Evolutionary conservation across 2,329 filamentous ascomycete genomes (phyloP), one percentile per base, ranked within the genome.

Genomic region (Tetracladium maxilliforme): DNA sequence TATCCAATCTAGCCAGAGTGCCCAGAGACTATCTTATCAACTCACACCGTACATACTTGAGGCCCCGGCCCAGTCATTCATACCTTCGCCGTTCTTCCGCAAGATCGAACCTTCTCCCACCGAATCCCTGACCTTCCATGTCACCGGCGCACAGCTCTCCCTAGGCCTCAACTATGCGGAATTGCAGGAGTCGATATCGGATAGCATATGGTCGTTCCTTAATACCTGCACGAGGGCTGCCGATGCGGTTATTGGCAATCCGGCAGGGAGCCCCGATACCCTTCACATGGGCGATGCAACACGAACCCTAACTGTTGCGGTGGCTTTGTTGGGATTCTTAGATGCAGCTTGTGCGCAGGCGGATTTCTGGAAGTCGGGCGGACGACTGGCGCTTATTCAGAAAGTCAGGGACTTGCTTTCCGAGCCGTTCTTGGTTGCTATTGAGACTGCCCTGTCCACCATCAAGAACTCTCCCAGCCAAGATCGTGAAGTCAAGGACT

Each of bases 251-350:
- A 64, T 58, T 35, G 62, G 67, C 18, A 61, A 63, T 19, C 65
- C 70, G 24, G 59, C 60, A 32, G 62, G 67, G 20, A 43, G 48
- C 27, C 40, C 42, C 24, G 38, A 40, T 10, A 44, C 49, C 14
- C 66, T 70, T 27, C n/a, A n/a, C n/a, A 49, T 75, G 9, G 72
- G 77, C 27, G 71, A 80, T 39, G 70, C 74, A 25, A 58, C 77
- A 28, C 61, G 70, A 15, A 70, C 79, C 26, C 70, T 83, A 26
- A 82, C 78, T 11, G 69, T 93, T 35, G 70, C 79, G 6, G 69
- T 92, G 23, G 87, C 87, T 0, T 57, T 98, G n/a, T 54, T 93
- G 14, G 92, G 90, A 1, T 94, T 98, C 44, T 54, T 98, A 26
- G 72, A 87, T 42, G 86, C 84, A 13, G 75, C 78, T 4, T 73